Evolutionary conservation across 2,329 filamentous ascomycete genomes (phyloP).

Genomic region (Rachicladosporium sp.): DNA sequence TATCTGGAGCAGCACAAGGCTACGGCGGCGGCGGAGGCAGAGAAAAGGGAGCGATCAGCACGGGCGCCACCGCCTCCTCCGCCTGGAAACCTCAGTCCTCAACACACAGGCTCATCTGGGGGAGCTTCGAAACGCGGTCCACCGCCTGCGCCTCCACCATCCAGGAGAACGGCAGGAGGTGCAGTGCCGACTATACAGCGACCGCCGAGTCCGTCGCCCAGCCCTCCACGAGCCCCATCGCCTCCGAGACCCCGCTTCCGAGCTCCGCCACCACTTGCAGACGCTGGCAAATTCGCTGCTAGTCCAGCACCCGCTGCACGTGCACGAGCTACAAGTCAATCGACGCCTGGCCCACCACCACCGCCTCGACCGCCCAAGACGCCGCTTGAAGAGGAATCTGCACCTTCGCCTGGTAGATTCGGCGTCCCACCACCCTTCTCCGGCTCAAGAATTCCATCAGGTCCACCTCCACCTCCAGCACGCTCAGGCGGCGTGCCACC

Average conservation of each 20-base stretch:
- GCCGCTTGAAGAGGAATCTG: constrained; percentile 48
- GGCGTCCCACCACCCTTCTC: constrained; percentile 70
- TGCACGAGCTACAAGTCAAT: constrained; percentile 30
- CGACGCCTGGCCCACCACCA: constrained; percentile 38
- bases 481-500: constrained; percentile 32
- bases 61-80: constrained; percentile 53
- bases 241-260: constrained; percentile 62
- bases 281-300: constrained; percentile 76
- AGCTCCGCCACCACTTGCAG: constrained; percentile 76
- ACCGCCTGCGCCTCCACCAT: constrained; percentile 43
- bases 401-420: constrained; percentile 37
- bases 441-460: constrained; percentile 46
- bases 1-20: constrained; percentile 54
- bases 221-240: constrained; percentile 55
- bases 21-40: constrained; percentile 32
- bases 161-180: constrained; percentile 23
- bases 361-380: constrained; percentile 38
- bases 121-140: constrained; percentile 46
- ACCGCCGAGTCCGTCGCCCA: constrained; percentile 42
- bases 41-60: constrained; percentile 36
- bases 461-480: constrained; percentile 64
- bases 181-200: constrained; percentile 31
- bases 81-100: constrained; percentile 35
- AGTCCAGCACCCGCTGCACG: constrained; percentile 42
- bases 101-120: constrained; percentile 46